Evolutionary conservation across 1,139 yeast genomes (phyloP).

Genomic region (Nakaseomyces glabratus): DNA sequence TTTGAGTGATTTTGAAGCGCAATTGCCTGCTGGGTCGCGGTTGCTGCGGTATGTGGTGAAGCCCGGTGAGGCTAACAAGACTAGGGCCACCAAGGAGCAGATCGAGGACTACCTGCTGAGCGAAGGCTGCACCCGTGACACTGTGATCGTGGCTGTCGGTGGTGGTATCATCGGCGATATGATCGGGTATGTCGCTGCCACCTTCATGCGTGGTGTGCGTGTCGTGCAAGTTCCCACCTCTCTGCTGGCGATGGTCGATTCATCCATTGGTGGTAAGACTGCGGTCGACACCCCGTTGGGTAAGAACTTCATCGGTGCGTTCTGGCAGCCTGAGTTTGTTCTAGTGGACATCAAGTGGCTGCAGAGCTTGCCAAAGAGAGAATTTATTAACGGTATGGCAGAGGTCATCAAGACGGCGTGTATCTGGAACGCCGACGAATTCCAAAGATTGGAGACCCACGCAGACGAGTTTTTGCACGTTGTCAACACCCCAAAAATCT

Average conservation of each 20-base stretch:
- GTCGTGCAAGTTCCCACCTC: conserved; percentile 93
- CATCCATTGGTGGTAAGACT: conserved; percentile 97
- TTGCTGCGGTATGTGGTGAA: conserved; percentile 65
- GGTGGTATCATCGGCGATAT: conserved; percentile 99
- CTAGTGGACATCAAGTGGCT: conserved; percentile 84
- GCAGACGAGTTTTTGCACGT: conserved; percentile 53
- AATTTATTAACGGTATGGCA: conserved; percentile 96
- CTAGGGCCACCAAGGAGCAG: conserved; percentile 78
- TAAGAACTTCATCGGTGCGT: conserved; percentile 92
- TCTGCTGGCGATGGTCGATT: conserved; percentile 92
- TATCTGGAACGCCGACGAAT: conserved; percentile 89
- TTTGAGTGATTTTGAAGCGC: conserved; percentile 32
- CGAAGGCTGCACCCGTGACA: conserved; percentile 94
- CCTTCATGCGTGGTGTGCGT: conserved; percentile 97
- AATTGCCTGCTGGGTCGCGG: conserved; percentile 45
- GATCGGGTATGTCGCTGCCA: conserved; percentile 98
- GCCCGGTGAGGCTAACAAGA: conserved; percentile 92
- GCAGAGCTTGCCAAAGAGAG: conserved; percentile 83
- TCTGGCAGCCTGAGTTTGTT: conserved; percentile 90
- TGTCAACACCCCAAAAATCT: conserved; percentile 39
- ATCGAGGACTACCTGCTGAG: conserved; percentile 82
- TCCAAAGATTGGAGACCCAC: conserved; percentile 70
- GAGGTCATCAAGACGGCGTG: conserved; percentile 98
- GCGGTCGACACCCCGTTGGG: conserved; percentile 98
- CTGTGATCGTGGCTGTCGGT: conserved; percentile 89